These are phyloP conservation scores for Cercospora canescens DNA, from an alignment of 2,329 filamentous ascomycete genomes.

Conservation along the genomic window DNA sequence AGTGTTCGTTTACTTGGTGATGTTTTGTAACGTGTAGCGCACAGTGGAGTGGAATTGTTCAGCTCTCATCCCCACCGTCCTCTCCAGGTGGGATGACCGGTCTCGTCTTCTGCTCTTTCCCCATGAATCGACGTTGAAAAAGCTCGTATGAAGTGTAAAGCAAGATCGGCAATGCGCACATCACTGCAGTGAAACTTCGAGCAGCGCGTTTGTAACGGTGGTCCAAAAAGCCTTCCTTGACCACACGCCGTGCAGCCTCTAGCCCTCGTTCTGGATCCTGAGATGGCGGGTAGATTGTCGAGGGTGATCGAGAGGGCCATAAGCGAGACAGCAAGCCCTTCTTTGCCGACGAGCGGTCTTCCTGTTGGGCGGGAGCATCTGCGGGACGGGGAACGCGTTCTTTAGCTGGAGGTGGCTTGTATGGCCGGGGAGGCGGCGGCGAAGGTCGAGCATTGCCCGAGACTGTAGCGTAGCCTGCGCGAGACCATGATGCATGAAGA, in stretches of 20 bases:
- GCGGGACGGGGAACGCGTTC: neutral
- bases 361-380: neutral
- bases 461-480: conserved; percentile 1
- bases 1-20: neutral
- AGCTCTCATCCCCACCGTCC: conserved; percentile 7
- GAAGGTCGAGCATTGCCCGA: neutral
- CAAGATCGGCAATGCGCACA: conserved; percentile 30
- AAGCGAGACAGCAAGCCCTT: conserved; percentile 8
- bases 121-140: conserved; percentile 30
- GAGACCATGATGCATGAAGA: neutral
- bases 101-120: conserved; percentile 30
- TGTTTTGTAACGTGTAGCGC: neutral
- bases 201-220: conserved; percentile 30
- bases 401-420: neutral
- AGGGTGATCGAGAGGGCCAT: conserved; percentile 5
- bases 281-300: neutral
- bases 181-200: conserved; percentile 25
- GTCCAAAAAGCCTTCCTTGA: conserved; percentile 29
- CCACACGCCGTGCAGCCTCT: conserved; percentile 25
- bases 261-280: conserved; percentile 25
- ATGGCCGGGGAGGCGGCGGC: neutral
- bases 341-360: neutral
- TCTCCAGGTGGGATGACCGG: neutral
- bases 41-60: neutral
- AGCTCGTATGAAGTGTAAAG: conserved; percentile 31